Percentiles rank a stretch among this genome's conserved stretches.
phyloP scores from a whole-genome alignment of 129 eudicot species.

The Daucus carota region DH1_v3.0 NC_030382.2:54115501-54116000 shows the following conservation, averaged over 20 bases:
- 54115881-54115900: too few species aligned
- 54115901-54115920: too few species aligned
- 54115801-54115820: too few species aligned
- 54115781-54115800: too few species aligned
- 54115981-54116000: too few species aligned
- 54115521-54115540: not conserved
- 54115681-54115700: not conserved
- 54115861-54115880: too few species aligned
- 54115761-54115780: too few species aligned
- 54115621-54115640: conserved; percentile 1
- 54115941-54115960: too few species aligned
- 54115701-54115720: not conserved
- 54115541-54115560: not conserved
- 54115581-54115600: not conserved
- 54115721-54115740: not conserved
- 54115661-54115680: not conserved
- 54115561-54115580: not conserved
- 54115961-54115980: too few species aligned
- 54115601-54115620: not conserved
- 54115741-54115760: not conserved
- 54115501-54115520: not conserved
- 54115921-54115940: too few species aligned
- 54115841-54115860: too few species aligned
- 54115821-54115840: too few species aligned
- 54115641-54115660: not conserved